Percentiles rank a stretch among this genome's conserved stretches.
phyloP scores from a whole-genome alignment of 169 alveolate species.

The Plasmodium relictum region DNA sequence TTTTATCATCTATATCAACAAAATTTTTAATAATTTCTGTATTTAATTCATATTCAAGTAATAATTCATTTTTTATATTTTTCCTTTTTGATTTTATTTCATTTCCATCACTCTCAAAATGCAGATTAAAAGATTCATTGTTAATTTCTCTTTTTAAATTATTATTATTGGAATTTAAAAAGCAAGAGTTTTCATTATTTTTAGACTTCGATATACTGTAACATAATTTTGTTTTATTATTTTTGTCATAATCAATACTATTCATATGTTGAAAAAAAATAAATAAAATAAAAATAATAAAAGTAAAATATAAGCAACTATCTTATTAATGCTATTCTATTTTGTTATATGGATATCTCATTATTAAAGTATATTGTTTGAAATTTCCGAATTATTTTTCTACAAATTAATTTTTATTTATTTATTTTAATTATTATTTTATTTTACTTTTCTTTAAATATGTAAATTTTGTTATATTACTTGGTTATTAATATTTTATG shows the following conservation, averaged over 20 bases:
- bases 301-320: background rate
- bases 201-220: constrained; percentile 1
- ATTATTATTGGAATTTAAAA: background rate
- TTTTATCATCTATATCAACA: constrained; percentile 59
- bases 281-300: background rate
- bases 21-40: constrained; percentile 25
- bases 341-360: too few species aligned
- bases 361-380: too few species aligned
- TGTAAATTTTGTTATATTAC: too few species aligned
- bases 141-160: constrained; percentile 14
- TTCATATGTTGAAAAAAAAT: constrained; percentile 8
- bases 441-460: too few species aligned
- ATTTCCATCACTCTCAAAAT: background rate
- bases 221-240: constrained; percentile 8
- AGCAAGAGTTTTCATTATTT: background rate
- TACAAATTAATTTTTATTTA: too few species aligned
- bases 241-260: constrained; percentile 8
- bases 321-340: too few species aligned
- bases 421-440: too few species aligned
- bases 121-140: background rate
- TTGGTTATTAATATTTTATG: too few species aligned
- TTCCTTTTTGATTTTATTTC: constrained; percentile 15
- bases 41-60: constrained; percentile 16
- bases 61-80: background rate
- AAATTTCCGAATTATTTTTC: too few species aligned